Conservation (phyloP, 2,329 filamentous ascomycete genomes). For the Arthroderma sp. region DNA sequence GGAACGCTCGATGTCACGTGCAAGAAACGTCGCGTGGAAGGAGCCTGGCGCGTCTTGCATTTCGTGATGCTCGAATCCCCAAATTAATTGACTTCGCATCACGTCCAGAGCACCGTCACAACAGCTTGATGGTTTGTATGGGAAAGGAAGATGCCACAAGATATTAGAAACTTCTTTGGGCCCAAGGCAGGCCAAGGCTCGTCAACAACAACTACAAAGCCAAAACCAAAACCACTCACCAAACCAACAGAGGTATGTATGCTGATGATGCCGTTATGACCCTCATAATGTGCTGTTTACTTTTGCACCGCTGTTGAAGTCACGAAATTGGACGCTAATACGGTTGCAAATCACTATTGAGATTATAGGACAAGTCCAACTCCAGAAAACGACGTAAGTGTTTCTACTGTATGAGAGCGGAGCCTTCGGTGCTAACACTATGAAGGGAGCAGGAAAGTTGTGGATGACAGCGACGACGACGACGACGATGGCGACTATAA, state of each 20-base stretch:
- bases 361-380: slow-evolving; percentile 16
- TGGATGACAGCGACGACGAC: slow-evolving; percentile 73
- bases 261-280: neutral
- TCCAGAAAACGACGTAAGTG: slow-evolving; percentile 25
- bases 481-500: slow-evolving; percentile 55
- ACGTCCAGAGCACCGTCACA: too few relatives aligned
- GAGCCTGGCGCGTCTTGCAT: too few relatives aligned
- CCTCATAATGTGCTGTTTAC: slow-evolving; percentile 3
- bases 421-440: slow-evolving; percentile 3
- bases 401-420: neutral
- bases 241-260: slow-evolving; percentile 28
- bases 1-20: too few relatives aligned
- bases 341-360: too few relatives aligned
- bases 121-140: too few relatives aligned
- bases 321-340: too few relatives aligned
- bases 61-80: too few relatives aligned
- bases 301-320: slow-evolving; percentile 1
- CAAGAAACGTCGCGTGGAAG: too few relatives aligned
- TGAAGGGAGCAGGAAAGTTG: slow-evolving; percentile 48
- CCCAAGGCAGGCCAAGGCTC: slow-evolving; percentile 53
- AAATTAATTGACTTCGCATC: too few relatives aligned
- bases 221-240: slow-evolving; percentile 28
- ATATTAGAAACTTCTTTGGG: slow-evolving; percentile 86
- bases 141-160: slow-evolving; percentile 51
- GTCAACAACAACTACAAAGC: slow-evolving; percentile 35